phyloP scores from a whole-genome alignment of 1,284 basidiomycete genomes.

The Apiotrichum veenhuisii region DNA sequence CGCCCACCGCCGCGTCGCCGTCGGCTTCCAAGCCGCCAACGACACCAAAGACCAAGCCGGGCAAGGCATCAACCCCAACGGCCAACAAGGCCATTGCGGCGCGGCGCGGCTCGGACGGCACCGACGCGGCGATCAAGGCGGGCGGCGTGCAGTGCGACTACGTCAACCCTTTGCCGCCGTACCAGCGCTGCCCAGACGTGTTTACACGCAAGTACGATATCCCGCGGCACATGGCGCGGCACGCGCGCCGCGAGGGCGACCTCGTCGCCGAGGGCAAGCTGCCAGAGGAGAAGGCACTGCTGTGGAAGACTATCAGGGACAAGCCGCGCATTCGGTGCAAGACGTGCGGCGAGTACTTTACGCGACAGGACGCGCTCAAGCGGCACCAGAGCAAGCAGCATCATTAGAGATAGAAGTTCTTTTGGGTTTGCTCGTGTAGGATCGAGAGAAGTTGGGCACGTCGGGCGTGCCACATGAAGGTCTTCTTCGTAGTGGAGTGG shows the following conservation, averaged over 20 bases:
- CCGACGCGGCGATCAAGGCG: constrained; percentile 12
- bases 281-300: constrained; percentile 41
- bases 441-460: too few relatives aligned
- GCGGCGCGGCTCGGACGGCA: constrained; percentile 5
- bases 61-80: background rate
- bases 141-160: constrained; percentile 46
- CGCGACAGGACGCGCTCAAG: constrained; percentile 46
- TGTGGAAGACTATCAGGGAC: constrained; percentile 46
- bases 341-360: constrained; percentile 43
- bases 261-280: constrained; percentile 44
- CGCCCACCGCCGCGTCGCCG: background rate
- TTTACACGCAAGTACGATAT: constrained; percentile 49
- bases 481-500: too few relatives aligned
- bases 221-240: constrained; percentile 47
- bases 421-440: too few relatives aligned
- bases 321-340: constrained; percentile 43
- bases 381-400: constrained; percentile 45
- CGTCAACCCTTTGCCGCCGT: constrained; percentile 45
- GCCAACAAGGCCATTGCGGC: background rate
- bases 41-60: background rate
- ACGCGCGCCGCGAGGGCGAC: constrained; percentile 45
- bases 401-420: background rate
- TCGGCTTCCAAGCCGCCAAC: background rate
- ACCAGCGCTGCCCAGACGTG: constrained; percentile 44
- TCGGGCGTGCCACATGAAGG: too few relatives aligned